Evolutionary conservation across 2,329 filamentous ascomycete genomes (phyloP).

Genomic region (Penicillium sp.): DNA sequence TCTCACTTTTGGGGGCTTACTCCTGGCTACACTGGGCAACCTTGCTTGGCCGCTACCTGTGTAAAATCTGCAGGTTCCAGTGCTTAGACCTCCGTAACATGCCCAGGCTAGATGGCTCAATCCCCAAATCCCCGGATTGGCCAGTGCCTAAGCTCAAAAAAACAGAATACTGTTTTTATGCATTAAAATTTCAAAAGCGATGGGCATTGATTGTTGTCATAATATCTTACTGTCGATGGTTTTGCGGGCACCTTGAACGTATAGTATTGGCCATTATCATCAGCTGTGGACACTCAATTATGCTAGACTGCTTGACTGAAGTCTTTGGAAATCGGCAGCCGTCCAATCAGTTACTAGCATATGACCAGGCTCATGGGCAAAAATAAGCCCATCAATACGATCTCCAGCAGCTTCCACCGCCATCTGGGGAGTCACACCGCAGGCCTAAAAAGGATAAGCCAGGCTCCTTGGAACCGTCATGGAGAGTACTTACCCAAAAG

Average conservation of each 20-base stretch:
- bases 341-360: conserved; percentile 60
- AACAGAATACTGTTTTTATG: no score
- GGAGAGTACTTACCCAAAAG: conserved; percentile 27
- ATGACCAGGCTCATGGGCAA: conserved; percentile 62
- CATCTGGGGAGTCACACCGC: conserved; percentile 66
- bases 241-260: not conserved
- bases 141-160: no score
- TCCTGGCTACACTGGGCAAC: no score
- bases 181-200: no score
- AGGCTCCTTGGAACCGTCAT: not conserved
- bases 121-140: no score
- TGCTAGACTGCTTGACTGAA: conserved; percentile 7
- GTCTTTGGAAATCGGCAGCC: conserved; percentile 39
- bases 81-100: no score
- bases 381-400: conserved; percentile 54
- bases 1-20: no score
- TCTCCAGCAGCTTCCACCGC: conserved; percentile 56
- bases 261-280: not conserved
- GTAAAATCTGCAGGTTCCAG: no score
- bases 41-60: no score
- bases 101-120: no score
- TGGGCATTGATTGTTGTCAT: no score
- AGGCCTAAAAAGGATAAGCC: conserved; percentile 53
- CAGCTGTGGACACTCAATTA: not conserved
- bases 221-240: no score